Evolutionary conservation across 2,329 filamentous ascomycete genomes (phyloP), one percentile per base, ranked within the genome.

Genomic region (Purpureocillium lavendulum): DNA sequence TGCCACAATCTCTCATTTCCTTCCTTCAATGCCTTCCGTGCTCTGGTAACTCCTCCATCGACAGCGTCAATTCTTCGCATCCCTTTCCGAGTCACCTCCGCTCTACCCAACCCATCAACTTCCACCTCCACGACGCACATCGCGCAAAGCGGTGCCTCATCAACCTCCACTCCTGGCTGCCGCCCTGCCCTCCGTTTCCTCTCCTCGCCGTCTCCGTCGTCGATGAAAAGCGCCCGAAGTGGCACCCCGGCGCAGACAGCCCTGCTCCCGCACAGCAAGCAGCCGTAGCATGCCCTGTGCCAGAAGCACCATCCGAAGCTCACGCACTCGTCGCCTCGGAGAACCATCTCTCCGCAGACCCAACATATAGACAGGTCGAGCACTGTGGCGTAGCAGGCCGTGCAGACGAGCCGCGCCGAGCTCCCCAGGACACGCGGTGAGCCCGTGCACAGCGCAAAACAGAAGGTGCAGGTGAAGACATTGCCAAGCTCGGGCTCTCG

Each of bases 221-320:
- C 42, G 7, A 45, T 41, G 57, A 67, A 45, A 14, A 70, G 45
- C 7, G 65, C 58, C 37, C 44, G 42, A 1, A 69, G 43, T 3
- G 45, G 49, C 15, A 62, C 49, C 2, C 61, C 66, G 15, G 49
- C 50, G 16, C 61, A 58, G 3, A 69, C 52, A 11, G 57, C 46
- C 43, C 56, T 60, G 40, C 55, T 65, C 14, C 72, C 70, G 41
- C 62, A 77, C 30, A 77, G 55, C 44, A 78, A 50, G 50, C 73
- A 78, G 13, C 73, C 72, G 52, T 75, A 78, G 51, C 72, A 78
- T 1, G 55, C 61, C 30, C 63, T 60, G 49, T 78, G 74, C 75
- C 73, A 78, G 50, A 78, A 78, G 49, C 71, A 76, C 73, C 69
- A 77, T 0, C 73, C 73, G n/a, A 77, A 60, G 46, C 71, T 76